Evolutionary conservation across 2,329 filamentous ascomycete genomes (phyloP), one percentile per base, ranked within the genome.

Genomic region (Fusarium abutilonis): DNA sequence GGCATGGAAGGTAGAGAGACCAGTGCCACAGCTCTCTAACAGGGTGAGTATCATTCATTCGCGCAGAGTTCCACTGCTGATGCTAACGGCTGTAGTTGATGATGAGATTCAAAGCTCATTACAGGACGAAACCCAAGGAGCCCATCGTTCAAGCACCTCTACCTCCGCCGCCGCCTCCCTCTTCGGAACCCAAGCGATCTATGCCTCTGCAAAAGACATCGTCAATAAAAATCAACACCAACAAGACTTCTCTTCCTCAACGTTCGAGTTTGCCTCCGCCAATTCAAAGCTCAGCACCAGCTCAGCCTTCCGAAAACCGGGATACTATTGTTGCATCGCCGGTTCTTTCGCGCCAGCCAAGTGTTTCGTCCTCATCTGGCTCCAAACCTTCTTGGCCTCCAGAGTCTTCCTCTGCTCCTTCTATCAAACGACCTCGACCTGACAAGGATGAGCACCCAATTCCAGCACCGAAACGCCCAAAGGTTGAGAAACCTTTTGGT

Each of bases 151-250:
- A 69, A 48, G 60, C 66, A 19, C 67, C 68, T 15, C 49, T 65
- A 1, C 52, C 53, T 23, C 52, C 42, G 11, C 67, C 67, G 17
- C 44, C 61, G 3, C 50, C 58, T 15, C 50, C 57, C 28, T 23
- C 53, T 4, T 41, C 52, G 21, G 58, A 77, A 28, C 60, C 56
- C 2, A 76, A 75, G 59, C 69, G 73, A 17, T 71, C 71, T 21
- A 52, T 61, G 17, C 60, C 64, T 43, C 31, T 74, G 5, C 69
- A 67, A 19, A 74, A 73, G 60, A 68, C 71, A n/a, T 70, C 74
- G 7, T 78, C 76, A 0, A 78, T 78, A 54, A 79, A 79, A 64
- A 74, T 77, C 63, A 76, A 69, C 36, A 78, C 74, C 23, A 57
- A 71, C 28, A 77, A 75, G 60, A 41, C 64, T 3, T 60, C 68